Percentiles rank a stretch among this genome's conserved stretches.
These are phyloP conservation scores for Microascus cirrosus DNA, from an alignment of 2,329 filamentous ascomycete species.

Conservation along the genomic window DNA sequence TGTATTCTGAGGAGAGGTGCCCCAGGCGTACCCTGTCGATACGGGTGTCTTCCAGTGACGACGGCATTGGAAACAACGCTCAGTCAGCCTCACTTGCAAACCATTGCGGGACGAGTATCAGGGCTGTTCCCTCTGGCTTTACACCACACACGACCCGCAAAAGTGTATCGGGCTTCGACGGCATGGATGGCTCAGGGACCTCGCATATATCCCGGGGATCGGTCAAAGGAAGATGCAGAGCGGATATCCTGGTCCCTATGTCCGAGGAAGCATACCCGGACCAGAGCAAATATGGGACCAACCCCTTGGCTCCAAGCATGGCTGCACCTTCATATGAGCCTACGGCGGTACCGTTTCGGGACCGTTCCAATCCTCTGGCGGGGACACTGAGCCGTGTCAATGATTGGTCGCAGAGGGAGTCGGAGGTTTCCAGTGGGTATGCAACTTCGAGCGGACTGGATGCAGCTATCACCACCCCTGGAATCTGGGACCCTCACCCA, in stretches of 20 bases:
- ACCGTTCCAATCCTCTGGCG: neutral
- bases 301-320: neutral
- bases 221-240: neutral
- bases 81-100: neutral
- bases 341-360: neutral
- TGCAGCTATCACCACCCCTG: neutral
- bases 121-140: neutral
- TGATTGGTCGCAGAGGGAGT: neutral
- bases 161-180: neutral
- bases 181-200: too few species aligned
- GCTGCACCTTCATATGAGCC: neutral
- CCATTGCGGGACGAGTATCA: neutral
- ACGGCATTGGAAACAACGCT: neutral
- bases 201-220: neutral
- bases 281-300: neutral
- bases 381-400: neutral
- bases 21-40: neutral
- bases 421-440: neutral
- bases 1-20: neutral
- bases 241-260: neutral
- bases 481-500: neutral
- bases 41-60: neutral
- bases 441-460: neutral
- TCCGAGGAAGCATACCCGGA: neutral
- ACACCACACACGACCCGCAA: neutral